Evolutionary conservation across 768 basidiomycete species (phyloP).

Genomic region (Lentinula boryana): DNA sequence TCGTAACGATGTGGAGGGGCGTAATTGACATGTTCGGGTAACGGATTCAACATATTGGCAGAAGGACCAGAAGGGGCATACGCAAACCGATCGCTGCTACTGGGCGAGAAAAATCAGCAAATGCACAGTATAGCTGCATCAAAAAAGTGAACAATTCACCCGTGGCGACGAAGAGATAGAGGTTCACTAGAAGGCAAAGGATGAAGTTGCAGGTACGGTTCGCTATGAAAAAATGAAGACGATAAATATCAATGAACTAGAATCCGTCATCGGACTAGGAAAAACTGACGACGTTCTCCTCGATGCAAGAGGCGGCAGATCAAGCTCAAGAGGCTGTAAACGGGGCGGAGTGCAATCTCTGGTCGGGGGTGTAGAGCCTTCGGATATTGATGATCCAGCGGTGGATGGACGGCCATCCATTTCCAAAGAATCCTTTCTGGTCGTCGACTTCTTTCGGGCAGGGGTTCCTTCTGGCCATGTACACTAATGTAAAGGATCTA

Average conservation of each 20-base stretch:
- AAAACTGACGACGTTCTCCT: conserved; percentile 28
- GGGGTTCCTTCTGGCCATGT: conserved; percentile 83
- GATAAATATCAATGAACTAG: conserved; percentile 1
- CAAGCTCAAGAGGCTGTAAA: conserved; percentile 16
- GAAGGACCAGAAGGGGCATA: conserved; percentile 3
- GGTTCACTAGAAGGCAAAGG: conserved; percentile 34
- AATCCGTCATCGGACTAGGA: conserved; percentile 12
- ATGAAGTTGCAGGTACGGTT: conserved; percentile 38
- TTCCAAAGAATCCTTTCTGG: conserved; percentile 45
- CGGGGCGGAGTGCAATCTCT: conserved; percentile 63
- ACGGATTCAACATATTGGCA: conserved; percentile 22
- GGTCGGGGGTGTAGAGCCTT: conserved; percentile 66
- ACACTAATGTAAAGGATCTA: conserved; percentile 40
- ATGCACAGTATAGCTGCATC: background rate
- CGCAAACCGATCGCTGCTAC: conserved; percentile 2
- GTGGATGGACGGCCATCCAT: conserved; percentile 65
- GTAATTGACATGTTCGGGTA: conserved; percentile 53
- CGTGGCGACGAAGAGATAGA: background rate
- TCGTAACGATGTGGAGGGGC: conserved; percentile 50
- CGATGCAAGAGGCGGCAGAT: conserved; percentile 32
- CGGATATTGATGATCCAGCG: conserved; percentile 72
- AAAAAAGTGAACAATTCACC: background rate
- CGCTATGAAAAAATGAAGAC: conserved; percentile 27
- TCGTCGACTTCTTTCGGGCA: conserved; percentile 56
- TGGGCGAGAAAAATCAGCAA: background rate